phyloP scores from a whole-genome alignment of 1,139 yeast genomes.

The Pichia sp. region DNA sequence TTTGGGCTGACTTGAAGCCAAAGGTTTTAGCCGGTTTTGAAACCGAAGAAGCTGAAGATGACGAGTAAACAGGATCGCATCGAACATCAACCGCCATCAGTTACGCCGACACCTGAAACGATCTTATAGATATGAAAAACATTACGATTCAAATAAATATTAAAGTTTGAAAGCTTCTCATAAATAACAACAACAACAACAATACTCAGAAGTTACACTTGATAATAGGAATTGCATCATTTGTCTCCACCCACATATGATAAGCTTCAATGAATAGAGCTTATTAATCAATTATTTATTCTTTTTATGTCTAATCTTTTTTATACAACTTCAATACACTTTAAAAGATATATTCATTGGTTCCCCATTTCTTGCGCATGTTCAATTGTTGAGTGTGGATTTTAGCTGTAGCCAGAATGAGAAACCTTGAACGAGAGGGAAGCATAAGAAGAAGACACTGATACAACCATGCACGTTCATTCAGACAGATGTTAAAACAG shows the following conservation, averaged over 20 bases:
- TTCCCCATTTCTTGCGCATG: too few relatives aligned
- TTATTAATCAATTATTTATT: conserved; percentile 8
- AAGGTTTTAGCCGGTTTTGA: conserved; percentile 43
- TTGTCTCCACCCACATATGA: background rate
- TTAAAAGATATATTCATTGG: background rate
- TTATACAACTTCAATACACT: conserved; percentile 12
- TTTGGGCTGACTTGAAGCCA: conserved; percentile 91
- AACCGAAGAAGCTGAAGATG: conserved; percentile 23
- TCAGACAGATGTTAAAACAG: background rate
- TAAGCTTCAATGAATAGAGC: background rate
- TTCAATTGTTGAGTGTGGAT: too few relatives aligned
- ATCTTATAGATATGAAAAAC: background rate
- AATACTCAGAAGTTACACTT: background rate
- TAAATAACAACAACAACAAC: background rate
- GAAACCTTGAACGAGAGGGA: too few relatives aligned
- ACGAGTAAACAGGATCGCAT: conserved; percentile 6
- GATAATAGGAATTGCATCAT: background rate
- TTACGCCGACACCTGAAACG: background rate
- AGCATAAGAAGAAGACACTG: too few relatives aligned
- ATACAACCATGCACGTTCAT: too few relatives aligned
- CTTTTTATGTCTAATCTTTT: conserved; percentile 12
- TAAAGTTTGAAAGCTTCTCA: too few relatives aligned
- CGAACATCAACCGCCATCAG: too few relatives aligned
- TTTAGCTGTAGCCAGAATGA: too few relatives aligned
- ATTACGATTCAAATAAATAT: background rate